phyloP scores from a whole-genome alignment of 768 basidiomycete species.

The Trametes cinnabarina region DNA sequence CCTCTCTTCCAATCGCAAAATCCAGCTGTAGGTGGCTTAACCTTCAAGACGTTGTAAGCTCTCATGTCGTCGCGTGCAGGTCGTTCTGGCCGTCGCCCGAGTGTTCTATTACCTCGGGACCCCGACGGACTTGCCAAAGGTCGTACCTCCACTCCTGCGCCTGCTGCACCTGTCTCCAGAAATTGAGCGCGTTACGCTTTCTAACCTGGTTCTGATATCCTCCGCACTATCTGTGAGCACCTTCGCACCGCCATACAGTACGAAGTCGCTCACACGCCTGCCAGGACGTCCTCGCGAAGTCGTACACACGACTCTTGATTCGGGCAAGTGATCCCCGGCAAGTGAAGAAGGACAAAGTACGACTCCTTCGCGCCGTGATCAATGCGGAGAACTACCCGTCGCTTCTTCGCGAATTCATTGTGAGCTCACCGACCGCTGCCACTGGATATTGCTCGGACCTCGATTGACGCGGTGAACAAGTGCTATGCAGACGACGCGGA shows the following conservation, averaged over 20 bases:
- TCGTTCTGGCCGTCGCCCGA: conserved; percentile 73
- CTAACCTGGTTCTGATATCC: conserved; percentile 67
- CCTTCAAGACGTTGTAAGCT: background rate
- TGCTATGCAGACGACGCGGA: conserved; percentile 80
- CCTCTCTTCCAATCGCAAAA: conserved; percentile 85
- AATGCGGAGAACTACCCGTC: conserved; percentile 63
- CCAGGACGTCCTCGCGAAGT: conserved; percentile 61
- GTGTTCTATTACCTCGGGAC: conserved; percentile 74
- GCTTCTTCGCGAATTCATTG: conserved; percentile 82
- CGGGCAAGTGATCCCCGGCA: conserved; percentile 62
- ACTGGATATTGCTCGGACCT: too few species aligned
- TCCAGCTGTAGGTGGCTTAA: conserved; percentile 63
- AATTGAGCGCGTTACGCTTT: conserved; percentile 70
- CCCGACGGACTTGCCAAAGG: conserved; percentile 49
- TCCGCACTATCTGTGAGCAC: conserved; percentile 61
- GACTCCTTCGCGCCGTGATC: conserved; percentile 64
- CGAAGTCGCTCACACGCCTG: background rate
- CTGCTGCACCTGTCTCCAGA: conserved; percentile 69
- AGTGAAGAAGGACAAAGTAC: conserved; percentile 75
- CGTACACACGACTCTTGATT: conserved; percentile 68
- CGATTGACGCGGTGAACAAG: conserved; percentile 38
- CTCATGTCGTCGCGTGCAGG: conserved; percentile 41
- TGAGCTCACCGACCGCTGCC: too few species aligned
- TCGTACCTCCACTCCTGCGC: conserved; percentile 72
- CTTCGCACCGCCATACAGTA: background rate